Base-by-base conservation (phyloP, 2,329 filamentous ascomycete species). In the Aquanectria penicillioides region DNA sequence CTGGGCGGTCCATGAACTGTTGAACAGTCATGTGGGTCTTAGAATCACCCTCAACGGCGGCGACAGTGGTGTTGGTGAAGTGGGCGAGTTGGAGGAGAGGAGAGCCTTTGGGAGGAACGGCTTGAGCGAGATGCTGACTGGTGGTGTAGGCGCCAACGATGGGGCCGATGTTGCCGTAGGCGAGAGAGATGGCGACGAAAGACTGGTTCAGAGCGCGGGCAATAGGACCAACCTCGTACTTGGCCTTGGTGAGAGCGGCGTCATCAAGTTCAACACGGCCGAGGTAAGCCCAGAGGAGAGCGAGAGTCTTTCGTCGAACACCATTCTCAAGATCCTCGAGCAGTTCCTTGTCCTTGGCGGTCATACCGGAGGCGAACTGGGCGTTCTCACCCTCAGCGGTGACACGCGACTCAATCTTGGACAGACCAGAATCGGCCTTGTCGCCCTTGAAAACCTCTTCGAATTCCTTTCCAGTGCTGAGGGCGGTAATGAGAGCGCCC, bases 211-310 rank as follows among this genome's bases (percentile, higher is more conserved):
- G 84, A 43, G 88, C 85, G 60, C 94, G 87, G 23, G 94, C 95
- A 61, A 95, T 90, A 15, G 94, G 93, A 17, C 92, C 94, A 61
- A 95, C 88, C 74, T 95, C 90, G 74, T 91, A 93, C 80, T 98
- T 99, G 75, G 94, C 88, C 73, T 89, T 88, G 70, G 97, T 90
- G 51, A 97, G 83, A 26, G 84, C 82, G 50, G 85, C 76, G 70
- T 97, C 93, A 37, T 91, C 89, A 20, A 99, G 85, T 70, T 97
- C 92, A 53, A 97, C 83, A 41, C 95, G 91, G 60, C 92, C 92
- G 43, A 98, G 86, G 74, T 99, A 98, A 36, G 95, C 94, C 95
- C 96, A 99, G 13, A 99, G 83, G 55, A 99, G 83, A 47, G 90
- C 92, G 38, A 98, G 82, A 7, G 93, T 89, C 82, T 98, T 98